A percentile compares a stretch with the other conserved stretches of the same genome.
phyloP scores from a whole-genome alignment of 768 basidiomycete genomes.

The Imleria badia region DNA sequence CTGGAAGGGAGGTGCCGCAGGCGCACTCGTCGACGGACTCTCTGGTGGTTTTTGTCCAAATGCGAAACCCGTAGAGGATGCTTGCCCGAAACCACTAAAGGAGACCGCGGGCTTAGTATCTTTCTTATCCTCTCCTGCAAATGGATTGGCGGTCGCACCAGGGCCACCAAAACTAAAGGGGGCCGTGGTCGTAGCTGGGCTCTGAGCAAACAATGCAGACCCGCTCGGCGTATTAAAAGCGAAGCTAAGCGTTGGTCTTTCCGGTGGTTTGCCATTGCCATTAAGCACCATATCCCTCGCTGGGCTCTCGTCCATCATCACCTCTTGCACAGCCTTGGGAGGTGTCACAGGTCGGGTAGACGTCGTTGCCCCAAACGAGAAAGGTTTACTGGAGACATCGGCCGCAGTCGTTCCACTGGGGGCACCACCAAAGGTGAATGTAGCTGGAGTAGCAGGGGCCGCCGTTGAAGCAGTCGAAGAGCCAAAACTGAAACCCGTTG shows the following conservation, averaged over 20 bases:
- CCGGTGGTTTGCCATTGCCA: slow-evolving; percentile 35
- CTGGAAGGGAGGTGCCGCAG: slow-evolving; percentile 43
- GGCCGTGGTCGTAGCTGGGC: slow-evolving; percentile 31
- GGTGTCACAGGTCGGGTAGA: slow-evolving; percentile 58
- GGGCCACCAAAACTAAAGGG: slow-evolving; percentile 37
- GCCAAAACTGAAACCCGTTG: slow-evolving; percentile 45
- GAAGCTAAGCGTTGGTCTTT: slow-evolving; percentile 47
- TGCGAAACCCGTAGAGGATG: slow-evolving; percentile 41
- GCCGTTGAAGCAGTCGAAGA: slow-evolving; percentile 35
- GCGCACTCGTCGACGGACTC: slow-evolving; percentile 39
- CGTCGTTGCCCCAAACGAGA: slow-evolving; percentile 49
- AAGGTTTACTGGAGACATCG: slow-evolving; percentile 51
- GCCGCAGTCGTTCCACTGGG: slow-evolving; percentile 34
- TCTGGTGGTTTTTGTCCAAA: slow-evolving; percentile 47
- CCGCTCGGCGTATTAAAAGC: slow-evolving; percentile 43
- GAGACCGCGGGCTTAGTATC: slow-evolving; percentile 41
- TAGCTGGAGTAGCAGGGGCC: slow-evolving; percentile 29
- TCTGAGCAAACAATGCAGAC: slow-evolving; percentile 36
- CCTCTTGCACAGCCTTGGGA: slow-evolving; percentile 64
- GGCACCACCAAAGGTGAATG: slow-evolving; percentile 51
- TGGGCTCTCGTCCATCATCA: slow-evolving; percentile 83
- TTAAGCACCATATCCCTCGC: slow-evolving; percentile 57
- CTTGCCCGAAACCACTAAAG: slow-evolving; percentile 50
- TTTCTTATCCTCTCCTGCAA: slow-evolving; percentile 48
- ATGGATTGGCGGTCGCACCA: slow-evolving; percentile 41